Evolutionary conservation across 2,329 filamentous ascomycete species (phyloP).

Genomic region (Cordyceps fumosorosea): DNA sequence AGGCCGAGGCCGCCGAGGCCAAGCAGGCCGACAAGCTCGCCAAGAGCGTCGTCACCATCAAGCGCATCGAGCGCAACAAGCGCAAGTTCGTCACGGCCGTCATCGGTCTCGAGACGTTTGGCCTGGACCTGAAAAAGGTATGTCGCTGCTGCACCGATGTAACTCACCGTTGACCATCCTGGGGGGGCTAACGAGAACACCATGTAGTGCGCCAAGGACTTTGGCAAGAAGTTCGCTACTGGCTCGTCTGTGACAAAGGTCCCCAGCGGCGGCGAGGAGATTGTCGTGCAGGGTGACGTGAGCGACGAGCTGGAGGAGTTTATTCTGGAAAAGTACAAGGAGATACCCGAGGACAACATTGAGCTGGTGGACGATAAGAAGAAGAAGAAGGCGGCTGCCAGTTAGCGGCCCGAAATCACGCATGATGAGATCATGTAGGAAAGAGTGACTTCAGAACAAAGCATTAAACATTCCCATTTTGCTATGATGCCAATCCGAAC

Average conservation of each 20-base stretch:
- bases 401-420: not conserved
- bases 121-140: slow-evolving; percentile 85
- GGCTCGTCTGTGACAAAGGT: slow-evolving; percentile 88
- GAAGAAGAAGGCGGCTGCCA: slow-evolving; percentile 50
- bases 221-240: slow-evolving; percentile 98
- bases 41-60: slow-evolving; percentile 78
- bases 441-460: not conserved
- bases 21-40: slow-evolving; percentile 79
- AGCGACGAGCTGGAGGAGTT: slow-evolving; percentile 93
- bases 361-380: slow-evolving; percentile 95
- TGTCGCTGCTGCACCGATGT: no score
- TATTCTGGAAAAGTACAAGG: slow-evolving; percentile 78
- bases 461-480: slow-evolving; percentile 4
- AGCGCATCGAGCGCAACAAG: slow-evolving; percentile 97
- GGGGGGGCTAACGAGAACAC: no score
- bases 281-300: slow-evolving; percentile 95
- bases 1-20: slow-evolving; percentile 80
- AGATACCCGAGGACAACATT: slow-evolving; percentile 91
- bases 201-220: slow-evolving; percentile 70
- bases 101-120: slow-evolving; percentile 83
- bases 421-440: not conserved
- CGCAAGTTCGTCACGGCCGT: slow-evolving; percentile 93
- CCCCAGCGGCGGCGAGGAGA: slow-evolving; percentile 82
- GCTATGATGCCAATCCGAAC: slow-evolving; percentile 6
- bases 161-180: no score